Percentiles rank a stretch among this genome's conserved stretches.
These are phyloP conservation scores for Xylaria sp. DNA, from an alignment of 2,329 filamentous ascomycete species.

Conservation along the genomic window DNA sequence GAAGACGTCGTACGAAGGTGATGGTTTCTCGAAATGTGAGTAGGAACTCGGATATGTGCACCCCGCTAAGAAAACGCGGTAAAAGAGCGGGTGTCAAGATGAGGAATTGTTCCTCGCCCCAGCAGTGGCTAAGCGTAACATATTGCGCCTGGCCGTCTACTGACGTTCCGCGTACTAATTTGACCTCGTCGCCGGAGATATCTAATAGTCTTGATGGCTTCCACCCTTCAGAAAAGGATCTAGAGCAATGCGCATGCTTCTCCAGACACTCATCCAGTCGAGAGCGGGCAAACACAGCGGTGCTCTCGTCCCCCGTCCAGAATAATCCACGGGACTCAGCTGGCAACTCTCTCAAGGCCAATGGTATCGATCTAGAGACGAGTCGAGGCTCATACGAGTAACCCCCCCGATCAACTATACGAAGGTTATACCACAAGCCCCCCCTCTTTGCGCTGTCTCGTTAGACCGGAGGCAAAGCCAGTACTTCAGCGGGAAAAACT, in stretches of 20 bases:
- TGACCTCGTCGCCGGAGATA: neutral
- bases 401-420: too few species aligned
- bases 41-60: neutral
- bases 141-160: neutral
- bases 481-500: neutral
- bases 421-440: too few species aligned
- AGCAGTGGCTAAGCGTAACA: slow-evolving; percentile 14
- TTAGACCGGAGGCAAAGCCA: neutral
- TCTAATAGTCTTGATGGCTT: slow-evolving; percentile 11
- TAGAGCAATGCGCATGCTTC: neutral
- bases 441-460: neutral
- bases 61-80: neutral
- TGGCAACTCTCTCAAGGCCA: neutral
- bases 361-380: neutral
- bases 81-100: neutral
- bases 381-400: too few species aligned
- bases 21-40: slow-evolving; percentile 12
- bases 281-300: neutral
- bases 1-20: neutral
- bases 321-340: neutral
- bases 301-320: neutral
- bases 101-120: neutral
- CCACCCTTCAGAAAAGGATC: neutral
- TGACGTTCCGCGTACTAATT: neutral
- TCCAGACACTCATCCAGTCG: neutral